A percentile compares a stretch with the other conserved stretches of the same genome.
These are phyloP conservation scores for Barnettozyma hawaiiensis DNA, from an alignment of 1,139 yeast genomes.

Conservation along the genomic window DNA sequence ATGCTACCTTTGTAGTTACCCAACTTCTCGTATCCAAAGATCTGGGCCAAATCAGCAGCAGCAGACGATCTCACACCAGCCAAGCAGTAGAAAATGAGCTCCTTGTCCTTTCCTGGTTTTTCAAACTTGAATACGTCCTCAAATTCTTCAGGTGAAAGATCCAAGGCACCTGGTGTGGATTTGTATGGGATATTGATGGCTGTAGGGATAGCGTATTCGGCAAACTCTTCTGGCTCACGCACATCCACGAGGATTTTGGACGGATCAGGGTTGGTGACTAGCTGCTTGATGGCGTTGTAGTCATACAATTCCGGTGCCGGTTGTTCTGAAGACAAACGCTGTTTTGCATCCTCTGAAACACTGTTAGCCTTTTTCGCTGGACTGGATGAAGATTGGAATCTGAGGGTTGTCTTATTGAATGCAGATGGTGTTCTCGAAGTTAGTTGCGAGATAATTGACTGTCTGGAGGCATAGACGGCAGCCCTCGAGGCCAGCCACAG, in stretches of 20 bases:
- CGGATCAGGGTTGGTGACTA: constrained; percentile 37
- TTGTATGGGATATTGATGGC: constrained; percentile 87
- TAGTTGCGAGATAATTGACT: background rate
- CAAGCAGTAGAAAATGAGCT: constrained; percentile 83
- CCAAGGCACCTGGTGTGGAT: constrained; percentile 91
- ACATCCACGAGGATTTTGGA: constrained; percentile 70
- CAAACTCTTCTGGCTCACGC: constrained; percentile 82
- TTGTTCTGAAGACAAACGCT: constrained; percentile 15
- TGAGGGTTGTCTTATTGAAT: background rate
- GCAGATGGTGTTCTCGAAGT: background rate
- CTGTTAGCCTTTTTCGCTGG: constrained; percentile 9
- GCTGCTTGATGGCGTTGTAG: constrained; percentile 50
- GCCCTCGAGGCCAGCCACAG: background rate
- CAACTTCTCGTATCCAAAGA: constrained; percentile 78
- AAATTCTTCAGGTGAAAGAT: constrained; percentile 72
- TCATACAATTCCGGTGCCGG: constrained; percentile 46
- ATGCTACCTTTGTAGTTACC: constrained; percentile 80
- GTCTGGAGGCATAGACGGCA: background rate
- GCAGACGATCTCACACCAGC: constrained; percentile 91
- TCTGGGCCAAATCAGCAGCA: constrained; percentile 86
- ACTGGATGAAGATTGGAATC: constrained; percentile 15
- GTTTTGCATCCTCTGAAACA: constrained; percentile 11
- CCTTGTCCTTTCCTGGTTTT: constrained; percentile 71
- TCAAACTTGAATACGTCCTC: constrained; percentile 72
- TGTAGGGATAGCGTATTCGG: constrained; percentile 69